These are phyloP conservation scores for Trypanosoma lewisi DNA, from an alignment of 208 protist species.

Conservation along the genomic window DNA sequence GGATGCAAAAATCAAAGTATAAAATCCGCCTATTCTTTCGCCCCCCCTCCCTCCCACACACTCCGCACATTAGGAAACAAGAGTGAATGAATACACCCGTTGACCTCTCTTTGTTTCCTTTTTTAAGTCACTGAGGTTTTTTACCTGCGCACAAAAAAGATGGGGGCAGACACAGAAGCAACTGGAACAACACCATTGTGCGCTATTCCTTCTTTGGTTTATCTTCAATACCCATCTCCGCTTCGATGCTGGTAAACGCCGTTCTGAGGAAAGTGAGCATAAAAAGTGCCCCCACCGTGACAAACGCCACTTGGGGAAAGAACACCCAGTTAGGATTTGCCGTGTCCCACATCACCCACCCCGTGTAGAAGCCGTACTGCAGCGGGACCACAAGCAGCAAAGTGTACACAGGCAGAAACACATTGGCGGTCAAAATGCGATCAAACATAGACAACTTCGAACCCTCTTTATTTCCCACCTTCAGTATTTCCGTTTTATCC, in stretches of 20 bases:
- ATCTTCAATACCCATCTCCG: slow-evolving; percentile 20
- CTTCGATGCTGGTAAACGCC: slow-evolving; percentile 37
- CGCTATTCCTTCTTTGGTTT: slow-evolving; percentile 3
- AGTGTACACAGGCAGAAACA: slow-evolving; percentile 57
- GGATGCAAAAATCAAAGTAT: too few relatives aligned
- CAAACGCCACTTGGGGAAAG: slow-evolving; percentile 57
- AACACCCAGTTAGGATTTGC: slow-evolving; percentile 82
- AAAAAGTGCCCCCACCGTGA: slow-evolving; percentile 35
- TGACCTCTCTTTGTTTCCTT: too few relatives aligned
- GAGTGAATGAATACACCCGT: too few relatives aligned
- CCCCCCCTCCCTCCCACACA: too few relatives aligned
- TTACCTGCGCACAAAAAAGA: too few relatives aligned
- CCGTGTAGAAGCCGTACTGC: slow-evolving; percentile 64
- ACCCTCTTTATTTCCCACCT: slow-evolving; percentile 13
- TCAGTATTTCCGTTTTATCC: slow-evolving; percentile 30
- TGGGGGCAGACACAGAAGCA: too few relatives aligned
- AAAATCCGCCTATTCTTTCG: too few relatives aligned
- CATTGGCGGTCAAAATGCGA: slow-evolving; percentile 30
- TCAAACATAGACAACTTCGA: slow-evolving; percentile 34
- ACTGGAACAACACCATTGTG: background rate
- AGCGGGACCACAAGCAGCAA: slow-evolving; percentile 42
- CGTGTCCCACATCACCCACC: slow-evolving; percentile 58
- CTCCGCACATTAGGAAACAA: too few relatives aligned
- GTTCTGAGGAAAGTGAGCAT: slow-evolving; percentile 43
- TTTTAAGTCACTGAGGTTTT: too few relatives aligned